Conservation (phyloP, 306 rosid genomes). For the Sophora flavescens region DNA sequence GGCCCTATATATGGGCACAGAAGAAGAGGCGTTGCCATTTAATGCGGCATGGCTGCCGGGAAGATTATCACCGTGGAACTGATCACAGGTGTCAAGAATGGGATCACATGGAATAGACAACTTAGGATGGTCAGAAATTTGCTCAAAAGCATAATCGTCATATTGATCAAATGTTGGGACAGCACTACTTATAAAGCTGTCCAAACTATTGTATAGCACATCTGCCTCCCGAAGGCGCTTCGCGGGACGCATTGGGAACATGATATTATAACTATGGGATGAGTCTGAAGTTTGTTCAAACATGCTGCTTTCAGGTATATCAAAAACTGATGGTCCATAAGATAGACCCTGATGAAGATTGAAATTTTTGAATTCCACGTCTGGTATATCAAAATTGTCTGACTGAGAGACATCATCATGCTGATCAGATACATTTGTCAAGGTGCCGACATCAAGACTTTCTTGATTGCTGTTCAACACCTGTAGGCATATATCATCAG, state of each 20-base stretch:
- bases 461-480: conserved; percentile 55
- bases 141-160: conserved; percentile 43
- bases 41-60: conserved; percentile 69
- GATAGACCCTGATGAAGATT: conserved; percentile 44
- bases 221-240: conserved; percentile 58
- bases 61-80: conserved; percentile 47
- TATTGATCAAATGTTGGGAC: conserved; percentile 52
- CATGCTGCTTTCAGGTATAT: conserved; percentile 48
- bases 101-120: conserved; percentile 50
- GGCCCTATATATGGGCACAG: conserved; percentile 60
- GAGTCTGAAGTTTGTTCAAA: conserved; percentile 58
- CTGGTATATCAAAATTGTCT: conserved; percentile 59
- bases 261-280: conserved; percentile 48
- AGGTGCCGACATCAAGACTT: conserved; percentile 43
- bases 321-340: conserved; percentile 49
- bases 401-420: conserved; percentile 52
- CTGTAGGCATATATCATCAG: conserved; percentile 58
- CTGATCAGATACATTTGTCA: conserved; percentile 46
- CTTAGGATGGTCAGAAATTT: conserved; percentile 49
- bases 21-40: conserved; percentile 84
- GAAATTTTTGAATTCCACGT: conserved; percentile 50
- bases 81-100: conserved; percentile 44
- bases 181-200: conserved; percentile 44
- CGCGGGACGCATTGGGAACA: conserved; percentile 46
- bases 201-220: conserved; percentile 43